These are phyloP conservation scores for Malus asiatica DNA, from an alignment of 306 rosid species.

Conservation along the genomic window DNA sequence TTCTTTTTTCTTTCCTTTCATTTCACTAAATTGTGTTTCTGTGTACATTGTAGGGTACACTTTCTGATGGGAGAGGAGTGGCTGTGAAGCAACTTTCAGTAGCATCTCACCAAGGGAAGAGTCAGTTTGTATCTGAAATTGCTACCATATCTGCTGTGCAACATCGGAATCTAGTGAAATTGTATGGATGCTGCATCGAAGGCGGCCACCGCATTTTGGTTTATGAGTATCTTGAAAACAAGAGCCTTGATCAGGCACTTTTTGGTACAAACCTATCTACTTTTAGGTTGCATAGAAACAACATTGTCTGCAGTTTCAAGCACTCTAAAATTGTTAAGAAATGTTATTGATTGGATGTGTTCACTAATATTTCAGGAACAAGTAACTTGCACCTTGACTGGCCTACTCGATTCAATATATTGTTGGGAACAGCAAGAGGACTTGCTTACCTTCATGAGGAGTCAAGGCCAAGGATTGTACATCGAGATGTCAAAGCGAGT, in stretches of 20 bases:
- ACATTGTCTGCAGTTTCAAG: not conserved
- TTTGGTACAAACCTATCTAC: conserved; percentile 9
- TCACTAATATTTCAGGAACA: too few relatives aligned
- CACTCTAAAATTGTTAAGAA: not conserved
- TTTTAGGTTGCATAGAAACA: not conserved
- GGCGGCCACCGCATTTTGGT: conserved; percentile 18
- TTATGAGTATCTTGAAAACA: conserved; percentile 27
- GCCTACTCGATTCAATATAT: too few relatives aligned
- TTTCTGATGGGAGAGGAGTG: conserved; percentile 23
- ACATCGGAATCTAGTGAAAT: conserved; percentile 27
- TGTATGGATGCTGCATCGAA: conserved; percentile 33
- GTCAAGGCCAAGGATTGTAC: too few relatives aligned
- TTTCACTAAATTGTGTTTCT: not conserved
- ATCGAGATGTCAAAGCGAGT: too few relatives aligned
- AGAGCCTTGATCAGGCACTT: conserved; percentile 29
- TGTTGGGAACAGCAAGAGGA: too few relatives aligned
- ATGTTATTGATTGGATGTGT: too few relatives aligned
- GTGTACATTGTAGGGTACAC: conserved; percentile 16
- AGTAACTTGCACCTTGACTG: too few relatives aligned
- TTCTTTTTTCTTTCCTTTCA: too few relatives aligned
- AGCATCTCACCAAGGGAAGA: conserved; percentile 21
- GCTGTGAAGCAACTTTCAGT: conserved; percentile 31
- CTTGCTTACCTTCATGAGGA: too few relatives aligned
- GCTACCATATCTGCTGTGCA: conserved; percentile 18
- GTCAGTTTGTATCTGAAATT: conserved; percentile 26